phyloP scores from a whole-genome alignment of 2,329 filamentous ascomycete species.

The Atkinsonella texensis region DNA sequence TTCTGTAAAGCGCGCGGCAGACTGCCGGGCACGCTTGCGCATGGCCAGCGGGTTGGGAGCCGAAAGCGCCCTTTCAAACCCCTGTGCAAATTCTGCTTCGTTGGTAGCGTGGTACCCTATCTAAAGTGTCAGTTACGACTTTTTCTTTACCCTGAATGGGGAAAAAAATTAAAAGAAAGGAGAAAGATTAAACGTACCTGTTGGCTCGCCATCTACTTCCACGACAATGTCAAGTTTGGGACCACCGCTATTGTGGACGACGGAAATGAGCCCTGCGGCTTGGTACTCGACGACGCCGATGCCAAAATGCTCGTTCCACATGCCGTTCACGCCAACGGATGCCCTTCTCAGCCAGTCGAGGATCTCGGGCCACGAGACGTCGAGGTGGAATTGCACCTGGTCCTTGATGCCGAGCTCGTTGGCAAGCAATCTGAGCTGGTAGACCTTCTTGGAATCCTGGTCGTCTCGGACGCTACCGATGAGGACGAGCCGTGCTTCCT shows the following conservation, averaged over 20 bases:
- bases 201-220: slow-evolving; percentile 63
- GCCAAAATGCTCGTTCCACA: slow-evolving; percentile 99
- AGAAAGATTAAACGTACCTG: slow-evolving; percentile 41
- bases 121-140: not conserved
- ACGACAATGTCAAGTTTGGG: slow-evolving; percentile 90
- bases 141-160: not conserved
- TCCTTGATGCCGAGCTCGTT: slow-evolving; percentile 81
- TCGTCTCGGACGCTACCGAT: slow-evolving; percentile 88
- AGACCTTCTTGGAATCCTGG: slow-evolving; percentile 69
- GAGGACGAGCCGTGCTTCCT: slow-evolving; percentile 59
- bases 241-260: slow-evolving; percentile 87
- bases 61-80: slow-evolving; percentile 64
- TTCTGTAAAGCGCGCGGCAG: slow-evolving; percentile 77
- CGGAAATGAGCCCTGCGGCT: slow-evolving; percentile 81
- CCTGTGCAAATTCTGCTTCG: slow-evolving; percentile 64
- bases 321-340: slow-evolving; percentile 85
- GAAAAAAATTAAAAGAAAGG: not conserved
- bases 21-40: slow-evolving; percentile 62
- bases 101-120: slow-evolving; percentile 77
- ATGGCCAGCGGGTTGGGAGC: slow-evolving; percentile 63
- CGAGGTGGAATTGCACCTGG: slow-evolving; percentile 74
- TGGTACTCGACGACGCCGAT: slow-evolving; percentile 98
- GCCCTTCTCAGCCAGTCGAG: slow-evolving; percentile 64
- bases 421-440: slow-evolving; percentile 73
- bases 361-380: slow-evolving; percentile 82